Base-by-base conservation (phyloP, 148 eudicot genomes). In the Camellia lanceoleosa region DNA sequence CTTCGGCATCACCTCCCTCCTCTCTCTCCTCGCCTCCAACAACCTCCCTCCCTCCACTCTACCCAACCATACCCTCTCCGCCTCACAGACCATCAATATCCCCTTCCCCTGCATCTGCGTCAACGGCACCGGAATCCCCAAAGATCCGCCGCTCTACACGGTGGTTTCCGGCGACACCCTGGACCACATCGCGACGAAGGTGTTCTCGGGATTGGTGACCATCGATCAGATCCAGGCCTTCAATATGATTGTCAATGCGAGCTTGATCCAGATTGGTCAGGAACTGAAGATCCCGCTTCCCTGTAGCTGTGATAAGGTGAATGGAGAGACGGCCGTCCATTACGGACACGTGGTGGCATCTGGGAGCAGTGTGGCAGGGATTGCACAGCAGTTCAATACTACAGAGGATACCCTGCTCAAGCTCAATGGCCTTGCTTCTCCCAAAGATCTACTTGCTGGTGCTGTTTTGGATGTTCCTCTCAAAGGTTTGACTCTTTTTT, bases 281-380 rank as follows among this genome's bases (percentile, higher is more conserved):
- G 74, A 84, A 84, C 85, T 95, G 73, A 80, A 88, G 91, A 87
- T 95, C 67, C 99, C 99, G 15, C 87, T 95, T 49, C 99, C 99
- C 1, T 95, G 99, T 66, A 92, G 99, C 85, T 95, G 98, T 54
- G 97, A 95, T 77, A 92, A 93, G 44, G 92, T 93, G 81, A 91
- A 80, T 0, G 97, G 92, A 0, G 58, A 82, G 73, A 70, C 43
- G 79, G 98, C 87, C 52, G 90, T 93, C 42, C 99, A 95, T 68
- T 95, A 92, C 54, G 97, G 90, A 14, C 86, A 86, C 74, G 76
- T 92, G 81, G 97, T 89, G 70, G 84, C 82, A 3, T 0, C 16
- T 0, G 89, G 92, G 19, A 82, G 84, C 81, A 42, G 82, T 1
- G 81, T 95, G 10, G 82, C 72, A 11, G 78, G 51, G 68, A 95